A percentile compares a stretch with the other conserved stretches of the same genome.
phyloP scores from a whole-genome alignment of 345 rosid genomes.

The Gossypium australe region DNA sequence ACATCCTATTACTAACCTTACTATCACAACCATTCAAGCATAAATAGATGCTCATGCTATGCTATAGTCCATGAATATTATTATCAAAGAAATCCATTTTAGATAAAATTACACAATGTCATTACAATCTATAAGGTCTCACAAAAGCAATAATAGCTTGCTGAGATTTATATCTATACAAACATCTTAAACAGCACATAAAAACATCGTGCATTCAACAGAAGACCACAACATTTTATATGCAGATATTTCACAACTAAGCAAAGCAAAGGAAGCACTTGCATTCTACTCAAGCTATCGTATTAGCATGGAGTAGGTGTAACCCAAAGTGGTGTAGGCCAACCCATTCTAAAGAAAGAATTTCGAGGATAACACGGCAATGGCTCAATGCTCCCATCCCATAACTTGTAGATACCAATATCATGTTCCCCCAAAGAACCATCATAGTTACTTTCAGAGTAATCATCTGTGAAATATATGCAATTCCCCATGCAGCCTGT shows the following conservation, averaged over 20 bases:
- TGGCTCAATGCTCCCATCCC: constrained; percentile 38
- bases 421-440: constrained; percentile 35
- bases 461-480: constrained; percentile 52
- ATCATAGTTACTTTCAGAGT: constrained; percentile 35
- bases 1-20: neutral
- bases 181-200: neutral
- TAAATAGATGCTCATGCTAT: neutral
- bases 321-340: constrained; percentile 55
- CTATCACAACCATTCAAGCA: neutral
- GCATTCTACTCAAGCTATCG: neutral
- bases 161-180: constrained; percentile 4
- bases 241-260: neutral
- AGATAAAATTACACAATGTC: neutral
- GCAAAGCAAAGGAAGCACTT: constrained; percentile 5
- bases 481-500: constrained; percentile 39
- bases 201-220: neutral
- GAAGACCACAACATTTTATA: neutral
- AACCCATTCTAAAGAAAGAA: constrained; percentile 5
- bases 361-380: constrained; percentile 31
- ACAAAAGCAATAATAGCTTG: neutral
- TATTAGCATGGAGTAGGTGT: constrained; percentile 42
- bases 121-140: neutral
- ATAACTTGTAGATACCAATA: constrained; percentile 44
- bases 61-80: neutral
- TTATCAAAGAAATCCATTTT: neutral